Base-by-base conservation (phyloP, 352 stramenopile species). In the Phytophthora vignae region DNA sequence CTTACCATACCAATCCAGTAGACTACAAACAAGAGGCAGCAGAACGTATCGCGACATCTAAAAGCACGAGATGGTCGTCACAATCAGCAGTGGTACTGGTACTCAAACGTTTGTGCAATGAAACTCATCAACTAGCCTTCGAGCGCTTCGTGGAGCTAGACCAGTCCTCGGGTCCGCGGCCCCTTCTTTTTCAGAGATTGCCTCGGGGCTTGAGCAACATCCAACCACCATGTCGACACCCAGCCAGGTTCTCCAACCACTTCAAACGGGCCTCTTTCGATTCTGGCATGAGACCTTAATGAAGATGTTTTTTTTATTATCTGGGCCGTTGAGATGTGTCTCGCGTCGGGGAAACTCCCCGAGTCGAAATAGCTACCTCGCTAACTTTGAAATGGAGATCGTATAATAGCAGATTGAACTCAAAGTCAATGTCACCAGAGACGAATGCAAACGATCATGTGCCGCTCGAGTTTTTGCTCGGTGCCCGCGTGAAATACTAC, bases 1-100 rank as follows among this genome's bases (percentile, higher is more conserved):
- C 38, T 55, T 71, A 90, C 84, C 87, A 96, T 96, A 29, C 90
- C 87, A 27, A 95, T 48, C 90, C 90, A 96, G 74, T 93, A 96
- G 40, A 93, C 82, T n/a, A 94, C 46, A 64, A 97, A 97, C 21
- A 96, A 61, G 10, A 94, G 59, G 25, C 88, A 91, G 72, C 90
- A 97, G 6, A 95, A 63, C 9, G 88, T 78, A 60, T 97, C 91
- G 40, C 88, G 88, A 53, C 88, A 96, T 62, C 88, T 95, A 40
- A 21, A 21, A 48, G 50, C 19, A 42, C 2, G 42, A 21, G 7
- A 3, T 49, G 15, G 2, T 19, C n/a, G 42, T 49, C 4, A 6
- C 9, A 58, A 17, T 12, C 14, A 3, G 10, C 15, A 21, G 6
- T 49, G 21, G 19, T 38, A 40, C 14, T 49, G 21, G 19, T 38